Evolutionary conservation across 164 flowering plant genomes (phyloP).

Genomic region (Nymphaea colorata): DNA sequence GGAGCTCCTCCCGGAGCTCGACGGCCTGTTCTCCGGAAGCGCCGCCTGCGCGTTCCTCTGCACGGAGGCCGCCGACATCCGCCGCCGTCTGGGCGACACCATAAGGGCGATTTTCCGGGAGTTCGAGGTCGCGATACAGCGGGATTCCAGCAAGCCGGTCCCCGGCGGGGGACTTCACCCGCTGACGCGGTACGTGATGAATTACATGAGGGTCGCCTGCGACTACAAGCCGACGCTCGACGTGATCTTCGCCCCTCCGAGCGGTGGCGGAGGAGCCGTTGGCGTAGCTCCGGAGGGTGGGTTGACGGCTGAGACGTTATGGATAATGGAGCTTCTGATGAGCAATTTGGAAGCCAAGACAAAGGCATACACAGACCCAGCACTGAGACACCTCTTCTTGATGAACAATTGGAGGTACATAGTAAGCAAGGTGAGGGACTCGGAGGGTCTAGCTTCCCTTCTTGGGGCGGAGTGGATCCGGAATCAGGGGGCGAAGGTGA

Average conservation of each 20-base stretch:
- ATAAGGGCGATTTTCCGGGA: conserved; percentile 90
- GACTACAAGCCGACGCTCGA: conserved; percentile 54
- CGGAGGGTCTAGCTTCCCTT: conserved; percentile 47
- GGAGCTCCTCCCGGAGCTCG: conserved; percentile 79
- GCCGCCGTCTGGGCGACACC: conserved; percentile 72
- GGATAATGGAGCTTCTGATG: conserved; percentile 93
- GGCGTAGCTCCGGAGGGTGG: not conserved
- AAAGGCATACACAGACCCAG: conserved; percentile 56
- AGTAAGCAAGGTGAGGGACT: conserved; percentile 65
- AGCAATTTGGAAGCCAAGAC: conserved; percentile 83
- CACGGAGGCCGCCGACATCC: conserved; percentile 54
- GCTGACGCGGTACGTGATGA: conserved; percentile 90
- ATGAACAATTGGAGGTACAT: conserved; percentile 91
- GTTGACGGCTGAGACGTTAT: conserved; percentile 37
- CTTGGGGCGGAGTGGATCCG: conserved; percentile 89
- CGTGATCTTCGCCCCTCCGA: conserved; percentile 55
- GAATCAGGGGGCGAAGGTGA: conserved; percentile 55
- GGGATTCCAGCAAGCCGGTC: conserved; percentile 73
- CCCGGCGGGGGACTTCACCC: conserved; percentile 93
- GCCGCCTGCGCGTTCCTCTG: conserved; percentile 37
- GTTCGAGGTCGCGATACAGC: conserved; percentile 65
- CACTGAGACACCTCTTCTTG: conserved; percentile 60
- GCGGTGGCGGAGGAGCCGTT: not conserved
- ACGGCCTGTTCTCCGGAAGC: conserved; percentile 53
- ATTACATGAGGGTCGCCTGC: conserved; percentile 77